phyloP scores from a whole-genome alignment of 2,329 filamentous ascomycete species.

The Capronia americana region DNA sequence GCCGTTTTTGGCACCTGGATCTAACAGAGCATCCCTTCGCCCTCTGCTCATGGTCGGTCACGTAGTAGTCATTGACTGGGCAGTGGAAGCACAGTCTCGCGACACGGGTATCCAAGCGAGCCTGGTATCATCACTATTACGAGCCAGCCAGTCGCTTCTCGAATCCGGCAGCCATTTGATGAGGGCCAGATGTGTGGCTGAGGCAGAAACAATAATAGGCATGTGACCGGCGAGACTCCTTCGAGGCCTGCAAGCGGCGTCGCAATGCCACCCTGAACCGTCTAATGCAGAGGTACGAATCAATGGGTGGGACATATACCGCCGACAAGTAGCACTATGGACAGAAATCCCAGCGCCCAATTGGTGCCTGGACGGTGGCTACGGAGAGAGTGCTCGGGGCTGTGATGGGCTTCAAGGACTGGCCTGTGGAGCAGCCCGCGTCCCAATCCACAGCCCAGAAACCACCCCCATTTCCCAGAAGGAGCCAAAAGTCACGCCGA shows the following conservation, averaged over 20 bases:
- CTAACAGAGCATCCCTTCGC: neutral
- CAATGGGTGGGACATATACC: neutral
- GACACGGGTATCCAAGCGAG: neutral
- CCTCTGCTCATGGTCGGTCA: neutral
- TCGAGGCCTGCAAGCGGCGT: neutral
- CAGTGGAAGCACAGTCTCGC: neutral
- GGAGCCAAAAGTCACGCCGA: slow-evolving; percentile 16
- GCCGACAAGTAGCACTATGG: neutral
- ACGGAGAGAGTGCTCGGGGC: neutral
- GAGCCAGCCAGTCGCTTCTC: slow-evolving; percentile 11
- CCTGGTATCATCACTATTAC: neutral
- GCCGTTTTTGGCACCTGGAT: neutral
- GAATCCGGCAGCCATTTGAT: neutral
- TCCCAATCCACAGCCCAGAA: slow-evolving; percentile 5
- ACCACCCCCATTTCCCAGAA: slow-evolving; percentile 19
- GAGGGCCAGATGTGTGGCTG: slow-evolving; percentile 11
- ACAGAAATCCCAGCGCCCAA: neutral
- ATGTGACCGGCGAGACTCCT: slow-evolving; percentile 13
- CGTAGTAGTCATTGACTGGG: neutral
- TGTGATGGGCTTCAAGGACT: slow-evolving; percentile 9
- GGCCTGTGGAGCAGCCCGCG: neutral
- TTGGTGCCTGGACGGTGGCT: slow-evolving; percentile 5
- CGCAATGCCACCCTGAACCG: slow-evolving; percentile 4
- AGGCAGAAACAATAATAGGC: slow-evolving; percentile 14
- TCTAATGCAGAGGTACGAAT: neutral